phyloP scores from a whole-genome alignment of 805 yeast species.

The Jamesozyma lodderae region DNA sequence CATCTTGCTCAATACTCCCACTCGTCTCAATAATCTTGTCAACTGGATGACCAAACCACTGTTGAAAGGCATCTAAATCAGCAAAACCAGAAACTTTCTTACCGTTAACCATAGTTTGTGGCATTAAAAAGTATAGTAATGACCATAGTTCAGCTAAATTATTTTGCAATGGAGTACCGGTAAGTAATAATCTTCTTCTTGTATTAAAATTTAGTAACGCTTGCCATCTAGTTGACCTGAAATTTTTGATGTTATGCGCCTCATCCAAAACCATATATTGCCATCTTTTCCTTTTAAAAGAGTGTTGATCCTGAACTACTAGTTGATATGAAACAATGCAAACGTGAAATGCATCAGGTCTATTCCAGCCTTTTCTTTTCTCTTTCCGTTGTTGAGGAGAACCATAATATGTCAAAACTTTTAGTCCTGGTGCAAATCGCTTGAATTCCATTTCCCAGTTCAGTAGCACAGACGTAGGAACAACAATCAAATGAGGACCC shows the following conservation, averaged over 20 bases:
- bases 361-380: conserved; percentile 96
- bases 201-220: conserved; percentile 90
- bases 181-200: conserved; percentile 72
- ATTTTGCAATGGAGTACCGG: conserved; percentile 97
- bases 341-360: conserved; percentile 89
- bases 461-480: conserved; percentile 93
- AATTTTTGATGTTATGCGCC: conserved; percentile 95
- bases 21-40: conserved; percentile 73
- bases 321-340: conserved; percentile 95
- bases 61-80: conserved; percentile 88
- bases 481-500: conserved; percentile 97
- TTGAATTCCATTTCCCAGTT: conserved; percentile 99
- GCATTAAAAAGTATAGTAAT: conserved; percentile 88
- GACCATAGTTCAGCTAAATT: conserved; percentile 96
- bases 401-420: conserved; percentile 91
- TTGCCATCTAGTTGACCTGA: conserved; percentile 95
- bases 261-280: conserved; percentile 94
- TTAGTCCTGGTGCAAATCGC: conserved; percentile 95
- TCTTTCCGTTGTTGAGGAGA: conserved; percentile 94
- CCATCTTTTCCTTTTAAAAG: conserved; percentile 89
- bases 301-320: conserved; percentile 94
- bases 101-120: conserved; percentile 54
- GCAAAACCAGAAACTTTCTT: conserved; percentile 73
- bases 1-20: conserved; percentile 47
- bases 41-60: conserved; percentile 98